Conservation (phyloP, 768 basidiomycete genomes). For the Auricularia sp. region DNA sequence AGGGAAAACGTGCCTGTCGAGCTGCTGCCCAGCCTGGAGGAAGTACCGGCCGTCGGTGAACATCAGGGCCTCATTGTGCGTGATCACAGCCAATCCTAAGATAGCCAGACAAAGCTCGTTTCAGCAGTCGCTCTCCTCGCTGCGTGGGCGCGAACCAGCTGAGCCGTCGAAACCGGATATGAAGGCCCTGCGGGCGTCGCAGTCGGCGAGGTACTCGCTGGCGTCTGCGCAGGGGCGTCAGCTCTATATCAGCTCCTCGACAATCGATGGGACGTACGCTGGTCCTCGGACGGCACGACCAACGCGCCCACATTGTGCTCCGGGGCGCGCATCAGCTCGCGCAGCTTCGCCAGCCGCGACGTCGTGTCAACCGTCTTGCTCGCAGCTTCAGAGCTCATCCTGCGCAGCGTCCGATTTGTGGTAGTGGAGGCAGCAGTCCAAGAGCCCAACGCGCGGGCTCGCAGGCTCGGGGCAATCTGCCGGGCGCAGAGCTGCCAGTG, state of each 20-base stretch:
- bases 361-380: slow-evolving; percentile 48
- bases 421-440: no score
- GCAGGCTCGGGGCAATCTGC: no score
- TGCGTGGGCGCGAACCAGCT: slow-evolving; percentile 49
- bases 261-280: slow-evolving; percentile 45
- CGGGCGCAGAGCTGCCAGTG: no score
- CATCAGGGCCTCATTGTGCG: slow-evolving; percentile 57
- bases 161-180: slow-evolving; percentile 94
- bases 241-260: background rate
- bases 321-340: slow-evolving; percentile 57
- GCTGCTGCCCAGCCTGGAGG: slow-evolving; percentile 81
- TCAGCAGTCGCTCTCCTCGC: background rate
- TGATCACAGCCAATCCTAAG: slow-evolving; percentile 69
- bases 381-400: background rate
- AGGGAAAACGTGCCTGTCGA: slow-evolving; percentile 53
- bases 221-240: slow-evolving; percentile 42
- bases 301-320: slow-evolving; percentile 54
- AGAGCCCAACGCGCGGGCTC: no score
- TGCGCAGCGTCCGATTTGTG: background rate
- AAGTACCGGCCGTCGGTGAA: slow-evolving; percentile 97
- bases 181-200: slow-evolving; percentile 75
- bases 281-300: slow-evolving; percentile 86
- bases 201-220: slow-evolving; percentile 81
- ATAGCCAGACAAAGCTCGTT: no score
- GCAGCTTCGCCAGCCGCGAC: slow-evolving; percentile 48